These are phyloP conservation scores for Phyllostachys edulis DNA, from an alignment of 176 grass and related monocot species.

Conservation along the genomic window DNA sequence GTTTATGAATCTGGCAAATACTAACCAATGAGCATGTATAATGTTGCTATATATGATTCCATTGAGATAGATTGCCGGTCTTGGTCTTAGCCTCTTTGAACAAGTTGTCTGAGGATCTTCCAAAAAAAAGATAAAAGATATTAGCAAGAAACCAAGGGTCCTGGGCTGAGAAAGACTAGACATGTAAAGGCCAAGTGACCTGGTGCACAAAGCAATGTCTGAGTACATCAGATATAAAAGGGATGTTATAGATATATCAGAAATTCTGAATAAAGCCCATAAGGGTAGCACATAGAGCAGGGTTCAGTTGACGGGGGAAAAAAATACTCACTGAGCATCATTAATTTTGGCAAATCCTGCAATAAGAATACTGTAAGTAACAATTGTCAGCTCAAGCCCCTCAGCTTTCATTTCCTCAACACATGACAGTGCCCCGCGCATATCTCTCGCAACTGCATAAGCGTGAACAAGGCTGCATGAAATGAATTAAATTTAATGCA, in stretches of 20 bases:
- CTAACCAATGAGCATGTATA: constrained; percentile 96
- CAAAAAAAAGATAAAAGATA: constrained; percentile 40
- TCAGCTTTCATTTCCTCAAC: constrained; percentile 93
- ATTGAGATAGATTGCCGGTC: constrained; percentile 52
- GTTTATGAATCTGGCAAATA: constrained; percentile 43
- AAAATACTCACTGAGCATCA: constrained; percentile 84
- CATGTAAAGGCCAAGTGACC: not conserved
- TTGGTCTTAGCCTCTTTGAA: constrained; percentile 87
- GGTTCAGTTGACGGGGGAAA: not conserved
- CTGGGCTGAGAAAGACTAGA: not conserved
- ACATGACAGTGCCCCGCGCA: constrained; percentile 80
- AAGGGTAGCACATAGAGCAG: not conserved
- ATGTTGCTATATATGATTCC: constrained; percentile 96
- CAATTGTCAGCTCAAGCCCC: constrained; percentile 73
- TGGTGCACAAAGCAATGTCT: constrained; percentile 18
- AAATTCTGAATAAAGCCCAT: not conserved
- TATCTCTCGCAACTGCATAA: constrained; percentile 99
- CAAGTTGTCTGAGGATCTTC: constrained; percentile 87
- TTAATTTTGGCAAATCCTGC: constrained; percentile 76
- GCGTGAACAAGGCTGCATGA: constrained; percentile 99
- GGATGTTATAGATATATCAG: not conserved
- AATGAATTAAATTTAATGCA: constrained; percentile 77
- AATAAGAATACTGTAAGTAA: constrained; percentile 94
- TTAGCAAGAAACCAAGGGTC: constrained; percentile 35
- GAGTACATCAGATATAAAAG: not conserved